Percentiles rank a stretch among this genome's conserved stretches.
phyloP scores from a whole-genome alignment of 805 yeast genomes.

The Wickerhamiella spandovensis region DNA sequence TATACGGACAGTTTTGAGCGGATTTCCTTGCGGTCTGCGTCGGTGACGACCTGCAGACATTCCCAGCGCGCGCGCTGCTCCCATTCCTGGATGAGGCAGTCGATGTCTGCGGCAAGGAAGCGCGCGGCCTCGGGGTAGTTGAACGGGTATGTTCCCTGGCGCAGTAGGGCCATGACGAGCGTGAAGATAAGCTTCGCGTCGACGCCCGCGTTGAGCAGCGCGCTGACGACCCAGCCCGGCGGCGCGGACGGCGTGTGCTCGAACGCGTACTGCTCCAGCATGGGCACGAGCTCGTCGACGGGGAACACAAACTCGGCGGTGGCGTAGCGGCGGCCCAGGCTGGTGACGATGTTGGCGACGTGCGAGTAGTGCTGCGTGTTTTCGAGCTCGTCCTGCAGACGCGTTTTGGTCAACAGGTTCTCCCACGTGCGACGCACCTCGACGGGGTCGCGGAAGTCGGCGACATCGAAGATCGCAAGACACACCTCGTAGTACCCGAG shows the following conservation, averaged over 20 bases:
- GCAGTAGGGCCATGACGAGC: conserved; percentile 21
- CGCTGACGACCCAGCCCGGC: conserved; percentile 28
- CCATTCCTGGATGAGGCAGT: conserved; percentile 14
- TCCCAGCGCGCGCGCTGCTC: background rate
- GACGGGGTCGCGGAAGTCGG: conserved; percentile 75
- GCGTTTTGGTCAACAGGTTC: conserved; percentile 44
- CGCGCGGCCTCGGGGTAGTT: conserved; percentile 15
- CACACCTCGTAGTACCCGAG: conserved; percentile 77
- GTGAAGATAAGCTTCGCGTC: conserved; percentile 18
- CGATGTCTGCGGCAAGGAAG: conserved; percentile 19
- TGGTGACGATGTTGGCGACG: conserved; percentile 27
- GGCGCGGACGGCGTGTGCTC: conserved; percentile 31
- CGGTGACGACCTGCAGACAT: background rate
- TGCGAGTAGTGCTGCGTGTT: conserved; percentile 26
- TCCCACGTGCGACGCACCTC: conserved; percentile 77
- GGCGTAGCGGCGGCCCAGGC: conserved; percentile 50
- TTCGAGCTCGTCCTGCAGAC: conserved; percentile 19
- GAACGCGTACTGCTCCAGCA: conserved; percentile 44
- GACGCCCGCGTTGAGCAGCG: conserved; percentile 26
- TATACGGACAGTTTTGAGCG: background rate
- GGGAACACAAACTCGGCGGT: conserved; percentile 74
- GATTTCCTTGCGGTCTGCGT: background rate
- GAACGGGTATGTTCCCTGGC: conserved; percentile 22
- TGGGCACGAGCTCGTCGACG: conserved; percentile 51
- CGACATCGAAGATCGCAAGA: conserved; percentile 59